These are phyloP conservation scores for Setomelanomma holmii DNA, from an alignment of 2,329 filamentous ascomycete genomes.

Conservation along the genomic window DNA sequence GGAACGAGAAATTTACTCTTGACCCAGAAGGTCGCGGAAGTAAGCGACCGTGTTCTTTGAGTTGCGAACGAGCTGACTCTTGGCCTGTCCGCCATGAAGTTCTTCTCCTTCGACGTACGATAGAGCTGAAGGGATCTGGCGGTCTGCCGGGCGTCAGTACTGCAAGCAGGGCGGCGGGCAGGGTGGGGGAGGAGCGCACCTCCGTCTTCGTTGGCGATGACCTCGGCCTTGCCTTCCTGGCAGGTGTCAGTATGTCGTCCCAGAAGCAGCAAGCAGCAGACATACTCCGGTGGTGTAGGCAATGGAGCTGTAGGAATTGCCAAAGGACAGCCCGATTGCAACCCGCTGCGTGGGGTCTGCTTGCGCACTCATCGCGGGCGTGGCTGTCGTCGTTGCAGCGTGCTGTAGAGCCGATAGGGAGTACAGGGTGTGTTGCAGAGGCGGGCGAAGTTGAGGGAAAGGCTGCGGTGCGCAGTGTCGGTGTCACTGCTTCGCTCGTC, in stretches of 20 bases:
- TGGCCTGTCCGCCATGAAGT: constrained; percentile 95
- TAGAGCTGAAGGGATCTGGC: constrained; percentile 92
- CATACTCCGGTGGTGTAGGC: constrained; percentile 76
- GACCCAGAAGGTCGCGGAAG: constrained; percentile 94
- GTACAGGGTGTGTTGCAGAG: neutral
- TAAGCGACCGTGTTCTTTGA: constrained; percentile 91
- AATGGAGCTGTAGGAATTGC: constrained; percentile 98
- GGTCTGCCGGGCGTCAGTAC: constrained; percentile 65
- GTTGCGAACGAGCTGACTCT: constrained; percentile 91
- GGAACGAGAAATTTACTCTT: constrained; percentile 70
- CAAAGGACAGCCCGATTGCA: constrained; percentile 95
- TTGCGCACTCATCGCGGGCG: constrained; percentile 58
- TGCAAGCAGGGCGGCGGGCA: constrained; percentile 4
- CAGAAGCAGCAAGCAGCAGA: neutral
- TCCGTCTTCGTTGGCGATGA: constrained; percentile 99
- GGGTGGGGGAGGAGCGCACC: constrained; percentile 62
- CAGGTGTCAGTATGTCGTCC: constrained; percentile 12
- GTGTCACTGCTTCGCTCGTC: neutral
- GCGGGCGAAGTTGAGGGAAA: neutral
- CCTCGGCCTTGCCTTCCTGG: constrained; percentile 89
- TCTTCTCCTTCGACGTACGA: constrained; percentile 97
- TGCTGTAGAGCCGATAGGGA: neutral
- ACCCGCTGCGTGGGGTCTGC: constrained; percentile 61
- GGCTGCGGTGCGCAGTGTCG: neutral
- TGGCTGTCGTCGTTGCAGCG: constrained; percentile 6